Conservation (phyloP, 2,329 filamentous ascomycete species). For the Hypoxylon sp. region DNA sequence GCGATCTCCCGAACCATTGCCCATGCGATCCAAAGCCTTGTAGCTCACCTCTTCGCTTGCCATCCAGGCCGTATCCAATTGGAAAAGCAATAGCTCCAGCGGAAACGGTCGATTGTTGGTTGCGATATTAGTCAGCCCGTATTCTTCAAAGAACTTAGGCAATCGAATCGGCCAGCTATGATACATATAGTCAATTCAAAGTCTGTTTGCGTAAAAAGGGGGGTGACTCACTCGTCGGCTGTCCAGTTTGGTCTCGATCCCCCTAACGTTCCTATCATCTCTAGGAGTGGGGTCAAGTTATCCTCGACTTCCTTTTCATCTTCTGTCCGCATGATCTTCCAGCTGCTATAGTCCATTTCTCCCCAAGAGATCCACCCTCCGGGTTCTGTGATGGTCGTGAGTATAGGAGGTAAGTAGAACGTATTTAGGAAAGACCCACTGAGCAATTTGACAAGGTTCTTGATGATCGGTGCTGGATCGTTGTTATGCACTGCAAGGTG, state of each 20-base stretch:
- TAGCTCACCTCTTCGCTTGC: constrained; percentile 25
- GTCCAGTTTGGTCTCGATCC: constrained; percentile 27
- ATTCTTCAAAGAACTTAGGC: constrained; percentile 22
- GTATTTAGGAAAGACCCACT: constrained; percentile 9
- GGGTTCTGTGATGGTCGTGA: constrained; percentile 16
- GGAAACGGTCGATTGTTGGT: constrained; percentile 19
- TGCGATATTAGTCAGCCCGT: constrained; percentile 17
- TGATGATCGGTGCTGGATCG: constrained; percentile 28
- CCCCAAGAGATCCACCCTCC: constrained; percentile 28
- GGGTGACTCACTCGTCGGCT: constrained; percentile 22
- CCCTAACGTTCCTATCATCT: constrained; percentile 24
- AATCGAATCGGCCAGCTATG: constrained; percentile 20
- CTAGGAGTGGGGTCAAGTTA: constrained; percentile 23
- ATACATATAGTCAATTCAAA: background rate
- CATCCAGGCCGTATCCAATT: constrained; percentile 26
- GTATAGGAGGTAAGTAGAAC: background rate
- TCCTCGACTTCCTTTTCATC: constrained; percentile 28
- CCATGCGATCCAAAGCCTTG: constrained; percentile 24
- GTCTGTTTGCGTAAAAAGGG: background rate
- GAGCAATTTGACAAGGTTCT: constrained; percentile 18
- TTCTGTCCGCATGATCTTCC: constrained; percentile 27
- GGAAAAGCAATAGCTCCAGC: constrained; percentile 19
- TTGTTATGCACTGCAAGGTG: constrained; percentile 33
- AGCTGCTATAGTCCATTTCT: constrained; percentile 31
- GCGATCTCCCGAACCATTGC: constrained; percentile 21